Percentiles rank a stretch among this genome's conserved stretches.
Evolutionary conservation across 305 asterid genomes (phyloP).

Genomic region (Salvia sclarea): DNA sequence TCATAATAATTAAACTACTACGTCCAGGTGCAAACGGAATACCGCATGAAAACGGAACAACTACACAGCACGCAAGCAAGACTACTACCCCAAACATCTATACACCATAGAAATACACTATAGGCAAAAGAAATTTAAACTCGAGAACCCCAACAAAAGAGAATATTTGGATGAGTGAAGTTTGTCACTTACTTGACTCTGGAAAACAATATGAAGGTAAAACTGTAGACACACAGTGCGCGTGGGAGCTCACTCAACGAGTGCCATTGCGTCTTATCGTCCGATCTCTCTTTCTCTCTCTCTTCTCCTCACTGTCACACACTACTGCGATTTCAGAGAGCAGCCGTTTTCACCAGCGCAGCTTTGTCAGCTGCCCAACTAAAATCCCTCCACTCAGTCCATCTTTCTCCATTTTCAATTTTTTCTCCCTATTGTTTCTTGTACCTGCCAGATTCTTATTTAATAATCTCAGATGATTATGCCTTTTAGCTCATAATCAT

Average conservation of each 20-base stretch:
- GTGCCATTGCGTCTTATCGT: slow-evolving; percentile 37
- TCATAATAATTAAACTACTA: too few relatives aligned
- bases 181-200: too few relatives aligned
- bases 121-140: too few relatives aligned
- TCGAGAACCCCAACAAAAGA: too few relatives aligned
- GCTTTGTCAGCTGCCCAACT: slow-evolving; percentile 48
- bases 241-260: slow-evolving; percentile 33
- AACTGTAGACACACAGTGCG: slow-evolving; percentile 22
- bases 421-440: slow-evolving; percentile 32
- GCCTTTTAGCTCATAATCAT: slow-evolving; percentile 35
- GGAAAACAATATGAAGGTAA: not conserved
- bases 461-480: slow-evolving; percentile 38
- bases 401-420: slow-evolving; percentile 30
- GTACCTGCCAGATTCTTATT: slow-evolving; percentile 34
- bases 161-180: too few relatives aligned
- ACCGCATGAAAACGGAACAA: too few relatives aligned
- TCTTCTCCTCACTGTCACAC: slow-evolving; percentile 27
- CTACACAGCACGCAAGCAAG: too few relatives aligned
- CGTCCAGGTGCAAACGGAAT: too few relatives aligned
- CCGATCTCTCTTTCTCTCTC: slow-evolving; percentile 15
- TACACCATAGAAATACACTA: too few relatives aligned
- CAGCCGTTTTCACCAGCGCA: slow-evolving; percentile 68
- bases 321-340: slow-evolving; percentile 49
- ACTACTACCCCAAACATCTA: too few relatives aligned
- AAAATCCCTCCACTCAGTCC: slow-evolving; percentile 20